Conservation (phyloP, 176 grass and related monocot species). For the Lolium rigidum region DNA sequence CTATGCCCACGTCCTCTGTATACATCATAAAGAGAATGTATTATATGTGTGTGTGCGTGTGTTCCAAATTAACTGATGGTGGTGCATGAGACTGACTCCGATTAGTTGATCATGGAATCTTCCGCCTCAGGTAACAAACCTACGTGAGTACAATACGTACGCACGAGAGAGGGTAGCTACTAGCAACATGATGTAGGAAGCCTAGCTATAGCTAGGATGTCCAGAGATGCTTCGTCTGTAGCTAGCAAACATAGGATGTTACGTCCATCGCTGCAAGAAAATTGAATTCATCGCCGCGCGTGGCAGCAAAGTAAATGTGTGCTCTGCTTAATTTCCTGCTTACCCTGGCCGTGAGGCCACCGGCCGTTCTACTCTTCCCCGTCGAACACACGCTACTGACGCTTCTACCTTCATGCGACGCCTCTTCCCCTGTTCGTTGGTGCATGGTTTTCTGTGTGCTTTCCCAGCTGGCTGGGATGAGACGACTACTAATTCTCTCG, state of each 20-base stretch:
- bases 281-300: not conserved
- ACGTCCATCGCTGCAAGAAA: not conserved
- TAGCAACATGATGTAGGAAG: not conserved
- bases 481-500: too few relatives aligned
- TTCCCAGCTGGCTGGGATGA: too few relatives aligned
- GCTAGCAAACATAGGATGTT: not conserved
- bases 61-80: too few relatives aligned
- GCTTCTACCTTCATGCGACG: not conserved
- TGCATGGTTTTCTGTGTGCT: too few relatives aligned
- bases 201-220: not conserved
- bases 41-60: not conserved
- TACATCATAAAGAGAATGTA: not conserved
- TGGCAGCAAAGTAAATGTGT: not conserved
- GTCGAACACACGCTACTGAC: not conserved
- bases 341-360: not conserved
- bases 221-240: slow-evolving; percentile 6
- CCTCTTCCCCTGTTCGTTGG: not conserved
- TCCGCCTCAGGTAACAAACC: slow-evolving; percentile 2
- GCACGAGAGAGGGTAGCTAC: not conserved
- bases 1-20: too few relatives aligned
- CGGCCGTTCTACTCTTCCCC: not conserved
- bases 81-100: not conserved
- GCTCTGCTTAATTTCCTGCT: not conserved
- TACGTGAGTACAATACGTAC: not conserved
- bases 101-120: not conserved